A percentile compares a stretch with the other conserved stretches of the same genome.
These are phyloP conservation scores for Xerocomellus chrysenteron DNA, from an alignment of 768 basidiomycete species.

Conservation along the genomic window DNA sequence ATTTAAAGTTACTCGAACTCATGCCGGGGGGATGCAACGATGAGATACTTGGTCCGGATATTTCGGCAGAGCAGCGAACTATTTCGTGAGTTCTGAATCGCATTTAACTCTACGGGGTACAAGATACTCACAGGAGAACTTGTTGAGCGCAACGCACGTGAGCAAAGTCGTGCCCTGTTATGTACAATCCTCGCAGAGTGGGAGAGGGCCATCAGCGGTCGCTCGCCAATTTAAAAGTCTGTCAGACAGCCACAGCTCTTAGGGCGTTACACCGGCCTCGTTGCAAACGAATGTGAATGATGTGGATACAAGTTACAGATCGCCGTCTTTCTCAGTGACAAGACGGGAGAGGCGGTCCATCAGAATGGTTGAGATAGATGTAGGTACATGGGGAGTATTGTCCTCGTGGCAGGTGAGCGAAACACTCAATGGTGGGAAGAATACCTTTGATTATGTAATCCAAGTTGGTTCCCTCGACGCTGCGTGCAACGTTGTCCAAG, in stretches of 20 bases:
- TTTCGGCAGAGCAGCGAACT: conserved; percentile 4
- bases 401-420: neutral
- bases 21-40: neutral
- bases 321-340: neutral
- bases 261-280: neutral
- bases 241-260: conserved; percentile 3
- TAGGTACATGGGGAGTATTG: neutral
- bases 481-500: conserved; percentile 25
- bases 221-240: neutral
- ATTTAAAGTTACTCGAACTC: neutral
- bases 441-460: conserved; percentile 29
- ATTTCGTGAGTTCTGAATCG: conserved; percentile 6
- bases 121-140: conserved; percentile 20
- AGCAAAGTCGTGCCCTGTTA: conserved; percentile 7
- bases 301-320: neutral
- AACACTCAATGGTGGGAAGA: conserved; percentile 6
- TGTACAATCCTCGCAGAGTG: conserved; percentile 9
- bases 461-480: conserved; percentile 14
- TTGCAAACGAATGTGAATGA: conserved; percentile 2
- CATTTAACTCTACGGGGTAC: conserved; percentile 12
- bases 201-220: conserved; percentile 1
- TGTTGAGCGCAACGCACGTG: neutral
- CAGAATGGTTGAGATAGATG: neutral
- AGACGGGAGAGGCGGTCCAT: neutral
- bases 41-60: conserved; percentile 1